Base-by-base conservation (phyloP, 1,284 basidiomycete species). In the Stereum hirsutum region DNA sequence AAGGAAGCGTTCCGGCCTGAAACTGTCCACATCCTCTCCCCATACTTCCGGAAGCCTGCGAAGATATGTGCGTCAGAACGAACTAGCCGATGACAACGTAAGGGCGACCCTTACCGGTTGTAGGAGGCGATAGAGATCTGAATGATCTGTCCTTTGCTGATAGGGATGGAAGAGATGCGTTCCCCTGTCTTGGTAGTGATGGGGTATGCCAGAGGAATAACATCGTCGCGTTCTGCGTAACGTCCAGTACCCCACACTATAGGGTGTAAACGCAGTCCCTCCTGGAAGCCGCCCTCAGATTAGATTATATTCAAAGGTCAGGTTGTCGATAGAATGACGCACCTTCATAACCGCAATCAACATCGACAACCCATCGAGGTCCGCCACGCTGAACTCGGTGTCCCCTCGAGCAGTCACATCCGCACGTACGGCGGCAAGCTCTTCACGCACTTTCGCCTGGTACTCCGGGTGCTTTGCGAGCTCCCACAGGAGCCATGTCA, bases 361-460 rank as follows among this genome's bases (percentile, higher is more conserved):
- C 48, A 42, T 52, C 49, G 46, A n/a, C n/a, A 84, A 69, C 0
- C 75, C 72, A 48, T 82, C 74, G 17, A 84, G 66, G 54, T 74
- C 81, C 0, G 71, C 45, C 12, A 59, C 36, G 4, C 42, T 38
- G 38, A 52, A 45, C 15, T 50, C 45, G 12, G 27, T 24, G 62
- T 4, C 78, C 52, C 23, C 61, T 55, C 36, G 59, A 62, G 2
- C 79, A 57, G 46, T 77, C 68, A 11, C 78, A 70, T 57, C 69
- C 70, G 12, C 50, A 49, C 24, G 58, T 49, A 8, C 62, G 48
- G 42, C 54, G 45, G 23, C 48, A 20, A 81, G 59, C 49, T 84
- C 80, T 15, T 69, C 62, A 5, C 78, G 70, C 8, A 82, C 60
- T 32, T 61, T 66, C 31, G 60, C 51, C 54, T 82, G 78, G 11